Base-by-base conservation (phyloP, 441 rosid species). In the Geranium incanum region DNA sequence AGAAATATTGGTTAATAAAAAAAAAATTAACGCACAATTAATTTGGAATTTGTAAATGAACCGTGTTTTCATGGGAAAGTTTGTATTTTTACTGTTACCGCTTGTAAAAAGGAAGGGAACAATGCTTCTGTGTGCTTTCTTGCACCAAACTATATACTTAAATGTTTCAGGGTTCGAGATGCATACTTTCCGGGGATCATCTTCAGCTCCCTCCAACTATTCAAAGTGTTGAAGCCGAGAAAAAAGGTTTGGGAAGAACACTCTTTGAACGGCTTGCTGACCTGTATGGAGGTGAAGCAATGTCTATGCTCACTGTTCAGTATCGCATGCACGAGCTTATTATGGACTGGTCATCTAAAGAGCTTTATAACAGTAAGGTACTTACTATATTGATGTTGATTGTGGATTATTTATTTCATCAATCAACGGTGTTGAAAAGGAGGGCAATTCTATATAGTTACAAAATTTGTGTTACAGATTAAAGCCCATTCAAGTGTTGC, bases 201-300 rank as follows among this genome's bases (percentile, higher is more conserved):
- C 95, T 92, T 71, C 97, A 95, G 79, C 97, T 95, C 77, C 97
- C 97, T 60, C 99, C 99, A n/a, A 95, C 97, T 55, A 81, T 92
- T 76, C 99, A 92, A 78, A 90, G 97, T 74, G 86, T 84, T 72
- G 97, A 89, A 84, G 99, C 99, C 69, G 97, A 92, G 84, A 90
- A 84, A 84, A 90, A 89, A 80, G 97, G 99, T 37, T 79, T 95
- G 68, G 99, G 97, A 77, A 82, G 84, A 78, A 95, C 99, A 64
- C 97, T 94, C 66, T 95, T 95, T 81, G 97, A 95, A 73, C 93
- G 99, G 68, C 83, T 95, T 37, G 89, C 95, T 4, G 89, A 89
- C 72, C 81, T 90, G 66, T 89, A 89, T 70, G 95, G 97, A 52
- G 90, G 87, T 78, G 92, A 88, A 84, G 81, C 89, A 43, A 92